Conservation (phyloP, 2,329 filamentous ascomycete genomes). For the Xylaria sp. region DNA sequence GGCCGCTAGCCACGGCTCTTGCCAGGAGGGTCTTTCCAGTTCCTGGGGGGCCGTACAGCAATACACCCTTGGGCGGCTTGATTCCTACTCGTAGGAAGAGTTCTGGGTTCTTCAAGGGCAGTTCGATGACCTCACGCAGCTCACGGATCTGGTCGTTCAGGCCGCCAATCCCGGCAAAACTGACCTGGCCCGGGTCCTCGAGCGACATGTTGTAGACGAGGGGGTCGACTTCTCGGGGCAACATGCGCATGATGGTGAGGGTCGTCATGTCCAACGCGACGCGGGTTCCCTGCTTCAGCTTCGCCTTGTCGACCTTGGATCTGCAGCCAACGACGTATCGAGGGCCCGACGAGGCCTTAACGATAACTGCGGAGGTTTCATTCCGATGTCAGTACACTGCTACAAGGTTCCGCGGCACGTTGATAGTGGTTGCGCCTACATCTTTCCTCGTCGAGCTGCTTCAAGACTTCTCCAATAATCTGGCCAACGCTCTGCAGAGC, state of each 20-base stretch:
- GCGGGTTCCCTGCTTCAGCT: constrained; percentile 97
- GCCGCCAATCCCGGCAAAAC: constrained; percentile 96
- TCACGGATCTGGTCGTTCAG: constrained; percentile 98
- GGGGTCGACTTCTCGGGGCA: constrained; percentile 96
- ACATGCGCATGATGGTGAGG: constrained; percentile 99
- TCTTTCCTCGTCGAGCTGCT: constrained; percentile 98
- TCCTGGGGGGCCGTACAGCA: constrained; percentile 93
- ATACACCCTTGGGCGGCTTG: constrained; percentile 96
- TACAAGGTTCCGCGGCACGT: not conserved
- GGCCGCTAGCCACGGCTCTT: constrained; percentile 89
- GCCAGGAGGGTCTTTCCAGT: constrained; percentile 96
- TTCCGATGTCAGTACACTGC: constrained; percentile 1
- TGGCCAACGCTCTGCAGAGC: constrained; percentile 97
- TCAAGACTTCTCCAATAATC: constrained; percentile 98
- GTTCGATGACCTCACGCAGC: constrained; percentile 93
- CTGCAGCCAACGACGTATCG: constrained; percentile 98
- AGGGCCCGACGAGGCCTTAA: constrained; percentile 95
- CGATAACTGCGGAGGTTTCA: constrained; percentile 73
- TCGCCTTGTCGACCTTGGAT: constrained; percentile 95
- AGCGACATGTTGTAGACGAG: constrained; percentile 99
- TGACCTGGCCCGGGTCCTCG: constrained; percentile 96
- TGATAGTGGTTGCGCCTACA: constrained; percentile 62
- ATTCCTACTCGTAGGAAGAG: constrained; percentile 96
- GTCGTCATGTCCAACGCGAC: constrained; percentile 99
- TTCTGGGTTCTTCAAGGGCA: constrained; percentile 98